Evolutionary conservation across 1,284 basidiomycete species (phyloP).

Genomic region (Stereum hirsutum): DNA sequence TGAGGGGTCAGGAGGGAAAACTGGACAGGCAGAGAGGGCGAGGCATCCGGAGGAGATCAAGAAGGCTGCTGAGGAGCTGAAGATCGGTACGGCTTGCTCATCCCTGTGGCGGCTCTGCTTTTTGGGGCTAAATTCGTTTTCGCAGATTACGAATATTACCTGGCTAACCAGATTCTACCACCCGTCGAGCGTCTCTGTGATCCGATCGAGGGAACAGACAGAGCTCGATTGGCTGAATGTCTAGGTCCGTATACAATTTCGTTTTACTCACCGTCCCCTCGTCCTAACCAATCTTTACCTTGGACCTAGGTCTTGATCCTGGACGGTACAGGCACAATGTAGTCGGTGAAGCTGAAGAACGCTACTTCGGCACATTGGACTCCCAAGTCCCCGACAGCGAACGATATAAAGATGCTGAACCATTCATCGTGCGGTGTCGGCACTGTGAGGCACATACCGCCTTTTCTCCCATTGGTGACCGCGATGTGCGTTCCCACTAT

Average conservation of each 20-base stretch:
- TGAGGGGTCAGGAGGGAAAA: constrained; percentile 53
- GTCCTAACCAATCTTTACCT: no score
- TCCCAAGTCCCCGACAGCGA: constrained; percentile 87
- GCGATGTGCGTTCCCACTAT: constrained; percentile 36
- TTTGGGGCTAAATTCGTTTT: background rate
- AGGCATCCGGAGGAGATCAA: constrained; percentile 92
- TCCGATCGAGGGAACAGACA: constrained; percentile 93
- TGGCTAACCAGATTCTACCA: constrained; percentile 88
- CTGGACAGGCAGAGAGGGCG: constrained; percentile 84
- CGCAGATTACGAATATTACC: constrained; percentile 86
- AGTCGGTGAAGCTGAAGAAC: constrained; percentile 46
- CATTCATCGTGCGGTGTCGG: constrained; percentile 68
- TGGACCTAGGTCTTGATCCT: constrained; percentile 81
- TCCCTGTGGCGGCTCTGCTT: no score
- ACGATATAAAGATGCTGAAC: constrained; percentile 70
- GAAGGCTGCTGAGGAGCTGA: constrained; percentile 53
- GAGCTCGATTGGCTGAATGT: constrained; percentile 87
- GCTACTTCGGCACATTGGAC: constrained; percentile 76
- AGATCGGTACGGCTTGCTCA: constrained; percentile 54
- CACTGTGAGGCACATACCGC: constrained; percentile 54
- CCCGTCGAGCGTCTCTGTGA: constrained; percentile 95
- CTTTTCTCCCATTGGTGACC: constrained; percentile 62
- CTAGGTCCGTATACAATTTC: constrained; percentile 81
- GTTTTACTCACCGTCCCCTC: no score
- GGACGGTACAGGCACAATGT: constrained; percentile 52